phyloP scores from a whole-genome alignment of 345 rosid genomes.

The Pistacia integerrima region DNA sequence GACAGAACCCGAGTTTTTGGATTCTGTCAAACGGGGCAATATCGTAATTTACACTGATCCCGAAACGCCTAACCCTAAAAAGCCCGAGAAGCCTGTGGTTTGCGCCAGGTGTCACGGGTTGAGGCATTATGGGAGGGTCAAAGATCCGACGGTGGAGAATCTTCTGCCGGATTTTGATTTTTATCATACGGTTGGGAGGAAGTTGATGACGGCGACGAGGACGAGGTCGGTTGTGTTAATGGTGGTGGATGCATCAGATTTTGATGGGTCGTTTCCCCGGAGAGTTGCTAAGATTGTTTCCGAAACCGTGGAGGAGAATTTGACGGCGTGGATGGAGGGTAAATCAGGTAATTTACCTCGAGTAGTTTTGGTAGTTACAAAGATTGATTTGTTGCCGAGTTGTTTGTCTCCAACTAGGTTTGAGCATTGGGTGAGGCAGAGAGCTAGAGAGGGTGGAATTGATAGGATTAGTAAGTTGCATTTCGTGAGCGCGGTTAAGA shows the following conservation, averaged over 20 bases:
- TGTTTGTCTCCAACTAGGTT: slow-evolving; percentile 67
- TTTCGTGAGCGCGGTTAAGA: slow-evolving; percentile 80
- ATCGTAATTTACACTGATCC: slow-evolving; percentile 39
- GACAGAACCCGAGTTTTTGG: slow-evolving; percentile 54
- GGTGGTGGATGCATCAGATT: slow-evolving; percentile 89
- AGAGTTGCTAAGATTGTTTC: slow-evolving; percentile 79
- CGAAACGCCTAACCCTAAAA: slow-evolving; percentile 7
- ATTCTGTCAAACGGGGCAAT: slow-evolving; percentile 62
- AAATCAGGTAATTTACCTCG: slow-evolving; percentile 84
- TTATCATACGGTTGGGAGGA: slow-evolving; percentile 75
- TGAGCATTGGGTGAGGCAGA: slow-evolving; percentile 86
- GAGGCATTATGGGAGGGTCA: slow-evolving; percentile 86
- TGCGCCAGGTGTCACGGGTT: slow-evolving; percentile 91
- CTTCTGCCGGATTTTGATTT: slow-evolving; percentile 93
- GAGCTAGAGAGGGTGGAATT: slow-evolving; percentile 81
- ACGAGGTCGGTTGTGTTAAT: slow-evolving; percentile 77
- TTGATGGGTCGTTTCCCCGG: slow-evolving; percentile 88
- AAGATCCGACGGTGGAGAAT: slow-evolving; percentile 80
- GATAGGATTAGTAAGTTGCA: slow-evolving; percentile 68
- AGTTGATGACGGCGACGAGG: slow-evolving; percentile 61
- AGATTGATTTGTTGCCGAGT: slow-evolving; percentile 83
- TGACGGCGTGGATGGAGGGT: slow-evolving; percentile 75
- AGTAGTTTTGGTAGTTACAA: slow-evolving; percentile 76
- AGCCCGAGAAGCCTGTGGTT: slow-evolving; percentile 56
- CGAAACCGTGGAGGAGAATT: slow-evolving; percentile 66